Conservation (phyloP, 2,329 filamentous ascomycete species). For the Juglanconis sp. region DNA sequence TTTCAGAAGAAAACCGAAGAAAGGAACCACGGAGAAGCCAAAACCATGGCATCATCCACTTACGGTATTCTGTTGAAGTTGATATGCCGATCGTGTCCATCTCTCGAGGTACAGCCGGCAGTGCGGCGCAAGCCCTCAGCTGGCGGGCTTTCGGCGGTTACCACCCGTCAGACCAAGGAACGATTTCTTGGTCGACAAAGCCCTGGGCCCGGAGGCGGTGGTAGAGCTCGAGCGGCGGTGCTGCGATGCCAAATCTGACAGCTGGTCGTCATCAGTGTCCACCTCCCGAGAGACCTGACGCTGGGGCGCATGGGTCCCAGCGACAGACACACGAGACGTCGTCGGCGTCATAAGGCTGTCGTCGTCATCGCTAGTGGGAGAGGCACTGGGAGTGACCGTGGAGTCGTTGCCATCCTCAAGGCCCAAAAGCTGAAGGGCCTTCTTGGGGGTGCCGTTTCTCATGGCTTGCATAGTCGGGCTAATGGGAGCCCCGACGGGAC, state of each 20-base stretch:
- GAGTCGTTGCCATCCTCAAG: not conserved
- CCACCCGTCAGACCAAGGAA: slow-evolving; percentile 1
- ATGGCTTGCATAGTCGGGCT: slow-evolving; percentile 10
- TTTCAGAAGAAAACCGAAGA: too few species aligned
- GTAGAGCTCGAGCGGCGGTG: not conserved
- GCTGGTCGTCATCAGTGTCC: not conserved
- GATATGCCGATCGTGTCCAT: too few species aligned
- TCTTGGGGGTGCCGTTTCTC: slow-evolving; percentile 10
- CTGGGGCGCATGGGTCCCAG: not conserved
- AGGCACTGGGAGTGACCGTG: not conserved
- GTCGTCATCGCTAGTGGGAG: not conserved
- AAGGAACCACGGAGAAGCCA: too few species aligned
- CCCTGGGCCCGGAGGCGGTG: not conserved
- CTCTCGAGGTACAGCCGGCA: too few species aligned
- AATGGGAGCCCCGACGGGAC: not conserved
- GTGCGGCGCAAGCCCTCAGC: not conserved
- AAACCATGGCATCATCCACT: too few species aligned
- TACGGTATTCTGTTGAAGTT: too few species aligned
- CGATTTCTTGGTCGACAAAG: slow-evolving; percentile 1
- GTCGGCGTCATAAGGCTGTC: slow-evolving; percentile 2
- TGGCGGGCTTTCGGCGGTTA: not conserved
- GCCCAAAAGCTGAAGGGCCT: slow-evolving; percentile 13
- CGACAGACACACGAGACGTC: not conserved
- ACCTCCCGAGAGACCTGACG: not conserved
- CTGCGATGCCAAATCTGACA: not conserved